Percentiles rank a stretch among this genome's conserved stretches.
Conservation (phyloP, 2,329 filamentous ascomycete genomes). For the Neurospora crassa region DNA sequence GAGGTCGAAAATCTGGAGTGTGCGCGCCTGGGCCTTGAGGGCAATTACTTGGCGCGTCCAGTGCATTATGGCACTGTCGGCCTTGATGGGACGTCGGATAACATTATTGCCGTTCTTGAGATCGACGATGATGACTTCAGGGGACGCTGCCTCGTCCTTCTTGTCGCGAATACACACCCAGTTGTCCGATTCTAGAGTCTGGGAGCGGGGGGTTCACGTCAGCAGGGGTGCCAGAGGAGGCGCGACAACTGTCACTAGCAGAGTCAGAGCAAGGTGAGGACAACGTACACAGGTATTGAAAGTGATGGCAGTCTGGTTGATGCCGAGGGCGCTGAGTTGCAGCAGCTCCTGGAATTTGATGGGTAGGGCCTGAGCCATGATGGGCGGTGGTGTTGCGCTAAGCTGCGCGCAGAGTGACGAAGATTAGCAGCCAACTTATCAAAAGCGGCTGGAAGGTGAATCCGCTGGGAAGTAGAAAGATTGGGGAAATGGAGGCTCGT, state of each 20-base stretch:
- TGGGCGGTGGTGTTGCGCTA: conserved; percentile 22
- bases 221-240: conserved; percentile 1
- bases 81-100: conserved; percentile 91
- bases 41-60: conserved; percentile 94
- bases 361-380: conserved; percentile 27
- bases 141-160: conserved; percentile 70
- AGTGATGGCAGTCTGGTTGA: conserved; percentile 48
- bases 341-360: conserved; percentile 33
- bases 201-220: not conserved
- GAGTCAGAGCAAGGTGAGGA: conserved; percentile 7
- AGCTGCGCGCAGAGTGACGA: conserved; percentile 20
- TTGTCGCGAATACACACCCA: conserved; percentile 96
- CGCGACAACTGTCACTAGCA: conserved; percentile 13
- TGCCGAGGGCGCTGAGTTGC: conserved; percentile 28
- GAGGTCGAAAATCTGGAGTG: conserved; percentile 95
- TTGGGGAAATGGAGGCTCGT: conserved; percentile 5
- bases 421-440: conserved; percentile 21
- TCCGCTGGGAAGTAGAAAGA: not conserved
- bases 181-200: conserved; percentile 97
- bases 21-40: conserved; percentile 86
- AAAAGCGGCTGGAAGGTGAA: conserved; percentile 13
- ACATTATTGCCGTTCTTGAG: conserved; percentile 97
- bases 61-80: conserved; percentile 99
- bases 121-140: conserved; percentile 95
- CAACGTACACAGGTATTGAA: conserved; percentile 76